Base-by-base conservation (phyloP, 73 alveolate species). In the Breviolum minutum region DNA sequence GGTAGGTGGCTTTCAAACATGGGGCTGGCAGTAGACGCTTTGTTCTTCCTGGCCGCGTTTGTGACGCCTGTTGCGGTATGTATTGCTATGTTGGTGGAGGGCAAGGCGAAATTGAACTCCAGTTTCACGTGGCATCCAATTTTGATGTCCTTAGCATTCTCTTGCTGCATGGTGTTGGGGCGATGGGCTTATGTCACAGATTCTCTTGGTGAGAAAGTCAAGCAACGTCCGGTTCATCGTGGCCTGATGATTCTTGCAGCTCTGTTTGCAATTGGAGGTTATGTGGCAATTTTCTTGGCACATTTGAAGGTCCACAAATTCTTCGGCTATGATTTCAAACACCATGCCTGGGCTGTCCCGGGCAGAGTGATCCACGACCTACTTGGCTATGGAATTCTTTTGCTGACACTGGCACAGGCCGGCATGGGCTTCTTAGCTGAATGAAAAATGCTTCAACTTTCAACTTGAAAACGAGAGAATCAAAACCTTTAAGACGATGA, bases 151-250 rank as follows among this genome's bases (percentile, higher is more conserved):
- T 16, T 61, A 5, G 98, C 98, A 26, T 92, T 92, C 61, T 80
- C 98, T 4, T 92, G 89, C 90, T 92, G 60, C 66, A 92, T 92
- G 98, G 98, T 92, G 66, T 24, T 92, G 90, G 98, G 98, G 17
- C 98, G 98, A 63, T 92, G 98, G 98, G 98, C 81, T 16, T 92
- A 92, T 32, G 98, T 92, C 62, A 92, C 98, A 9, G 98, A 92
- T 26, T 92, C 98, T 27, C 89, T 92, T 22, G 98, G 98, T 17
- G 98, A 92, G 90, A 92, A 92, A 64, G 54, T 17, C 26, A 30
- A 92, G 66, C 98, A 92, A 22, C 98, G 98, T 0, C 74, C 98
- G 11, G 90, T 80, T 22, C 98, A 92, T 29, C 89, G 98, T 20
- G 98, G 81, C 80, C 48, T 92, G 22, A 92, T 92, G 98, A 61